A percentile compares a stretch with the other conserved stretches of the same genome.
Conservation (phyloP, 139 green algal genomes). For the Coelastrella sp. region DNA sequence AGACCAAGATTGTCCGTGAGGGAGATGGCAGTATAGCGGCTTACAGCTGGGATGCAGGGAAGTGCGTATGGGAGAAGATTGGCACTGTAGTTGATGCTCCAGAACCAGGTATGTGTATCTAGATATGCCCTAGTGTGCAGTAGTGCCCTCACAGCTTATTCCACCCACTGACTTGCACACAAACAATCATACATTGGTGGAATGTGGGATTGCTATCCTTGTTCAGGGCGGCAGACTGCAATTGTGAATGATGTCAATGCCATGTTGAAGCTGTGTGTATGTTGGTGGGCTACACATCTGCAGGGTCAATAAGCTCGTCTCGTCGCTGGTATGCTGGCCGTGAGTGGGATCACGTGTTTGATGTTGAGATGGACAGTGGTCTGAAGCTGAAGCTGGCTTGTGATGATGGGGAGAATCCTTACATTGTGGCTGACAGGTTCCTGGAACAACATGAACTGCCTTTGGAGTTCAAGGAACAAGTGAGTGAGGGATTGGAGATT, state of each 20-base stretch:
- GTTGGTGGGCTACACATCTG: not conserved
- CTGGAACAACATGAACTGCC: conserved; percentile 86
- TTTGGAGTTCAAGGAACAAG: conserved; percentile 73
- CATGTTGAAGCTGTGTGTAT: too few relatives aligned
- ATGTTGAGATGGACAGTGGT: conserved; percentile 92
- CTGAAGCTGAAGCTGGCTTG: conserved; percentile 69
- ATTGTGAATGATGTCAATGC: too few relatives aligned
- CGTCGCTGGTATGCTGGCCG: conserved; percentile 67
- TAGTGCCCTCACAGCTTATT: not conserved
- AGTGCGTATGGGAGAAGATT: conserved; percentile 88
- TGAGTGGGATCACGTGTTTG: conserved; percentile 94
- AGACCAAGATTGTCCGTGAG: conserved; percentile 75
- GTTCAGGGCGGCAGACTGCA: too few relatives aligned
- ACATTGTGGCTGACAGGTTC: conserved; percentile 92
- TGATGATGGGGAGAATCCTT: conserved; percentile 89
- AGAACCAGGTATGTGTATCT: conserved; percentile 11
- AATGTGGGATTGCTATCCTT: too few relatives aligned
- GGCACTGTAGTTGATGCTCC: conserved; percentile 84
- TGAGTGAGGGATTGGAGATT: not conserved
- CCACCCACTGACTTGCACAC: too few relatives aligned
- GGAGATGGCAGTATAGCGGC: conserved; percentile 71
- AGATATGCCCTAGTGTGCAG: not conserved
- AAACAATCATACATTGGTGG: too few relatives aligned
- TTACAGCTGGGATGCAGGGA: conserved; percentile 83
- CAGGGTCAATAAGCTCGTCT: conserved; percentile 40